Conservation (phyloP, 176 grass and related monocot species). For the Miscanthus lutarioriparius region DNA sequence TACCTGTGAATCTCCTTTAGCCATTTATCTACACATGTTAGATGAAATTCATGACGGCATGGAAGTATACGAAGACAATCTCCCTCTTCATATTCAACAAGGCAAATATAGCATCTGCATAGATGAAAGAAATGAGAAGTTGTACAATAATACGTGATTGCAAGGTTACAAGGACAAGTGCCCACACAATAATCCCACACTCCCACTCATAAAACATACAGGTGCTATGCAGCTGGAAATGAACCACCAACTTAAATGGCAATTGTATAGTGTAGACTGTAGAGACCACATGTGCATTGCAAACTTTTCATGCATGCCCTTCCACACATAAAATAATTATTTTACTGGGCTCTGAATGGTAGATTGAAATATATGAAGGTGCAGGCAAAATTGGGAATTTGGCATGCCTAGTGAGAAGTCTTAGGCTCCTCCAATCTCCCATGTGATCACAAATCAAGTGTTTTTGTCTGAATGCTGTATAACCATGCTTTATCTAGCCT, state of each 20-base stretch:
- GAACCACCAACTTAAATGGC: slow-evolving; percentile 37
- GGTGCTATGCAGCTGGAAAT: neutral
- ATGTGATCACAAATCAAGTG: neutral
- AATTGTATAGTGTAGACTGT: slow-evolving; percentile 13
- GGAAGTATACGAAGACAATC: slow-evolving; percentile 84
- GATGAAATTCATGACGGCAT: slow-evolving; percentile 97
- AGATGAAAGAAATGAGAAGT: neutral
- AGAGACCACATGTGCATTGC: neutral
- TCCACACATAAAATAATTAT: slow-evolving; percentile 3
- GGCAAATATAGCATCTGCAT: slow-evolving; percentile 90
- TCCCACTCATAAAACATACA: neutral
- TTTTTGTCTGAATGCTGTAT: neutral
- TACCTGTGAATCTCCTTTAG: slow-evolving; percentile 99
- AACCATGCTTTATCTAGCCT: neutral
- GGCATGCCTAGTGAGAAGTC: neutral
- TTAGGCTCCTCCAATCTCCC: neutral
- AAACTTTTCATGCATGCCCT: neutral
- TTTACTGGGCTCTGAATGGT: neutral
- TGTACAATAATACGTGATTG: slow-evolving; percentile 10
- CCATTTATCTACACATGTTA: slow-evolving; percentile 99
- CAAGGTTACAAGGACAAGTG: slow-evolving; percentile 7
- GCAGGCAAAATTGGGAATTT: neutral
- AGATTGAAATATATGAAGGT: slow-evolving; percentile 10
- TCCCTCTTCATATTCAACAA: slow-evolving; percentile 98
- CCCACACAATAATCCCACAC: neutral